phyloP scores from a whole-genome alignment of 371 early-diverging fungal species.

The Mucor indicus region DNA sequence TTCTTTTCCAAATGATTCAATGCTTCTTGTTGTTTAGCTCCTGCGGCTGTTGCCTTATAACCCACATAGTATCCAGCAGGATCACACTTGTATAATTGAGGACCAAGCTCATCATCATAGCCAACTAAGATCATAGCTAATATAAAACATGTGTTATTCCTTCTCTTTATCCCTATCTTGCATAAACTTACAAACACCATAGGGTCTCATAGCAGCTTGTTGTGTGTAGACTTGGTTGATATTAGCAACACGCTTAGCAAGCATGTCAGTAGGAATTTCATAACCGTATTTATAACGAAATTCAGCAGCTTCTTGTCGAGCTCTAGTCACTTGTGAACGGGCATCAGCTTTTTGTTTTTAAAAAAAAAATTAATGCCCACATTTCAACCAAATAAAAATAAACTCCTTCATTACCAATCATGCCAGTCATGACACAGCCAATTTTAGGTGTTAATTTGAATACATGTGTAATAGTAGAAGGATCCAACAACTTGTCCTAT shows the following conservation, averaged over 20 bases:
- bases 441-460: conserved; percentile 91
- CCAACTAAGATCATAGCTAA: conserved; percentile 95
- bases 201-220: conserved; percentile 97
- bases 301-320: conserved; percentile 95
- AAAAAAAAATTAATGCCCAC: background rate
- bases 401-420: conserved; percentile 59
- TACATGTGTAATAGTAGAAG: conserved; percentile 90
- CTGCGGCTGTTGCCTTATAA: conserved; percentile 94
- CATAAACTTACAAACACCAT: conserved; percentile 86
- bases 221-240: conserved; percentile 99
- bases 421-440: conserved; percentile 98
- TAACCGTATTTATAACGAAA: conserved; percentile 98
- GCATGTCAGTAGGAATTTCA: conserved; percentile 94
- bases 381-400: background rate
- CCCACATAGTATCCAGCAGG: conserved; percentile 98
- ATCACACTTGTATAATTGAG: conserved; percentile 95
- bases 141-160: background rate
- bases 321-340: conserved; percentile 87
- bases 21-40: conserved; percentile 97
- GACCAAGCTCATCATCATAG: conserved; percentile 93
- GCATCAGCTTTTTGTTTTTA: conserved; percentile 74
- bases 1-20: conserved; percentile 97
- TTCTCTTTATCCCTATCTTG: background rate
- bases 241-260: conserved; percentile 96
- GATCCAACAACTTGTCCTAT: conserved; percentile 94